phyloP scores from a whole-genome alignment of 2,329 filamentous ascomycete species.

The Monilinia laxa region DNA sequence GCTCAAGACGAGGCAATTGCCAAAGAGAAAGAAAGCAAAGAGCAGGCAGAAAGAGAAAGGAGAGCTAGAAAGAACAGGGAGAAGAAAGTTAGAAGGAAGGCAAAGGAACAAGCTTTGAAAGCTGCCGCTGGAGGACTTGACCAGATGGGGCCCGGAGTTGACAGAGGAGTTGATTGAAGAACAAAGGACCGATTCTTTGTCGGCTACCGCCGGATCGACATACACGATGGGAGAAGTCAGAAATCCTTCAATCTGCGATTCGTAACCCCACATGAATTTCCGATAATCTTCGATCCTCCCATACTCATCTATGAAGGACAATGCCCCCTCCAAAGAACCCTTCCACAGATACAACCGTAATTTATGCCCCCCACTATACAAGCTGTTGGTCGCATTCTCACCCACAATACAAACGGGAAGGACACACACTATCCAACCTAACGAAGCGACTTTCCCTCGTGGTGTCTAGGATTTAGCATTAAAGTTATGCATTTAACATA shows the following conservation, averaged over 20 bases:
- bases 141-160: constrained; percentile 7
- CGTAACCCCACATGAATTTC: constrained; percentile 1
- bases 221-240: constrained; percentile 10
- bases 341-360: constrained; percentile 19
- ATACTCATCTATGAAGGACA: constrained; percentile 18
- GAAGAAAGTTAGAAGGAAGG: constrained; percentile 58
- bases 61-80: constrained; percentile 60
- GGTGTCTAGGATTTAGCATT: constrained; percentile 19
- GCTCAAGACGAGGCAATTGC: constrained; percentile 41
- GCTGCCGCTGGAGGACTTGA: constrained; percentile 28
- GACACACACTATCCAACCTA: constrained; percentile 17
- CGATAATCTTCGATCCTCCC: constrained; percentile 6
- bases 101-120: constrained; percentile 58
- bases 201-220: constrained; percentile 19
- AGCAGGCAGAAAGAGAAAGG: constrained; percentile 58
- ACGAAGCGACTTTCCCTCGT: constrained; percentile 19
- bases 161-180: constrained; percentile 20
- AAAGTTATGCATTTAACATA: constrained; percentile 18
- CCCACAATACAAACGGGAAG: constrained; percentile 19
- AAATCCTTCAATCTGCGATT: constrained; percentile 20
- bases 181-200: neutral
- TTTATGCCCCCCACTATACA: constrained; percentile 6
- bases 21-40: constrained; percentile 49
- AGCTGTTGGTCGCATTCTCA: constrained; percentile 2
- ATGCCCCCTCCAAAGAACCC: constrained; percentile 1